Base-by-base conservation (phyloP, 2,329 filamentous ascomycete genomes). In the Ceratocystis albifundus region DNA sequence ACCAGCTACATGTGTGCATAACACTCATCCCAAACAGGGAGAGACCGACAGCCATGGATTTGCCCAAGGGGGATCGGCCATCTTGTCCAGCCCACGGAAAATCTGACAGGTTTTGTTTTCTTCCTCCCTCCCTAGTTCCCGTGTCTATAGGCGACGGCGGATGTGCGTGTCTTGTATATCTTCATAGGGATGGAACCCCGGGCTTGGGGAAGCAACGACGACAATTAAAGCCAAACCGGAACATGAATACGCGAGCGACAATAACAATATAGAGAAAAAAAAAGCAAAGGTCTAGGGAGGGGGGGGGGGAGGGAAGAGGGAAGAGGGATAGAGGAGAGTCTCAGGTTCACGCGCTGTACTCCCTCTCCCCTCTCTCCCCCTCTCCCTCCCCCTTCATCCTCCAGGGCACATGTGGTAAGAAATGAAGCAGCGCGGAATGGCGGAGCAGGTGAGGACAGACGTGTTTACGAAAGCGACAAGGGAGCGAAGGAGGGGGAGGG, bases 81-180 rank as follows among this genome's bases (percentile, higher is more conserved):
- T 10, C 53, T 59, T 12, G 15, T 41, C 36, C 36, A 41, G 3
- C 32, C 36, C 36, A 41, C 12, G n/a, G 15, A 28, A 30, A 59
- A 59, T 36, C 55, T 59, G 55, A 59, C 55, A 59, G 55, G 30
- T 36, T 17, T 59, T 28, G 30, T 59, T 28, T 28, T 53, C n/a
- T 53, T 28, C 1, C 36, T 20, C 48, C 48, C 48, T 59, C 10
- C 55, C 55, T 2, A 59, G 55, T 30, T 36, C 55, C 28, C 55
- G 28, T 28, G 12, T 59, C 28, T 59, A 10, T 32, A 10, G 55
- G 12, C 55, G 4, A 30, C 10, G 36, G 36, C 10, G 36, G 36
- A 12, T 41, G 17, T 36, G 30, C 55, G 20, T 59, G 55, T 59
- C 55, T 59, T 17, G 28, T 36, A 36, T n/a, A 36, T 32, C 28